Evolutionary conservation across 2,329 filamentous ascomycete species (phyloP), one percentile per base, ranked within the genome.

Genomic region (Phaeosphaeria sp.): DNA sequence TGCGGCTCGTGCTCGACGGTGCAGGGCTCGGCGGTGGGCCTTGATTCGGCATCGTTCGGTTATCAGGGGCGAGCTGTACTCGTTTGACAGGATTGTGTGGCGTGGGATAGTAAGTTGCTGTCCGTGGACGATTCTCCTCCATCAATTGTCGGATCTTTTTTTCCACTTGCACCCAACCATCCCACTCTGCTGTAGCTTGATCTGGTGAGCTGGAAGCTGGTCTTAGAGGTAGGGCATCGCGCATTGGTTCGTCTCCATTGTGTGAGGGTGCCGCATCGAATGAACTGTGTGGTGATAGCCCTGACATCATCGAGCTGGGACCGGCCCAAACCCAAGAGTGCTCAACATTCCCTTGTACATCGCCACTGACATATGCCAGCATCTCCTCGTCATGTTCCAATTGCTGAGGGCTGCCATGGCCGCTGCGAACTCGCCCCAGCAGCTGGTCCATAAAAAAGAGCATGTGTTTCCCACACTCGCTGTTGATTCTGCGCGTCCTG

Each of bases 291-390:
- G 59, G 63, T 18, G 51, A 53, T 15, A 53, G 47, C 13, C 39
- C 45, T 17, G 51, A n/a, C 8, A 57, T 53, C 2, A 42, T 40
- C 25, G 64, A 33, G 83, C 68, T 85, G 79, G 71, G 71, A 25
- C 79, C 79, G 6, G 71, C 65, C 94, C 93, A 97, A 3, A 93
- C 86, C 94, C 94, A 98, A 13, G 89, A 89, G 36, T 87, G 87
- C 51, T 93, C 89, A 0, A 84, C 83, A n/a, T 85, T 87, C 1
- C 89, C 91, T 77, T 98, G 94, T 69, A 96, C 82, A 77, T 98
- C 95, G 0, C 89, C 91, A 27, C 91, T 94, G 1, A 91, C 87
- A 68, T 97, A 97, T 0, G 89, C 91, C 25, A 98, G 80, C 66
- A 98, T 85, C 74, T 97, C 94, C 73, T 98, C 93, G 69, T 99